Conservation (phyloP, 1,284 basidiomycete genomes). For the Puccinia triticina region DNA sequence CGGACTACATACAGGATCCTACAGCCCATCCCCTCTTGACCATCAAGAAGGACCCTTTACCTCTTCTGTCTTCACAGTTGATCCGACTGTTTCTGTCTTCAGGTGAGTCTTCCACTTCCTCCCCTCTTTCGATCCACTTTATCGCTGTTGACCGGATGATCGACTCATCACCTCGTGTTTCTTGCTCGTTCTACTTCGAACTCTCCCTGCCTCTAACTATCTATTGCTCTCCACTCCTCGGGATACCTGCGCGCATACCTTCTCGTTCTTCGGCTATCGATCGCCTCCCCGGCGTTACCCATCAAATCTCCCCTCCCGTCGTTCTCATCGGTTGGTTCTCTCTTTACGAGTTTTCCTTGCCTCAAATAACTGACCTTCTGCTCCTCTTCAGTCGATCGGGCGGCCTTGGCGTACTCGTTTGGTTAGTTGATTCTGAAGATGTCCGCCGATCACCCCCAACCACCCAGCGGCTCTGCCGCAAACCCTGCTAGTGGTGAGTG, state of each 20-base stretch:
- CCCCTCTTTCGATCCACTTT: slow-evolving; percentile 28
- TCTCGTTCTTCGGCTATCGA: slow-evolving; percentile 52
- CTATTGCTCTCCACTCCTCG: slow-evolving; percentile 57
- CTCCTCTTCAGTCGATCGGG: not conserved
- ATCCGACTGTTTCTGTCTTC: not conserved
- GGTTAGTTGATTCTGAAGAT: slow-evolving; percentile 15
- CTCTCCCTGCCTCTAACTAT: slow-evolving; percentile 58
- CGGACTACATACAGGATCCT: not conserved
- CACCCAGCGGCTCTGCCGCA: slow-evolving; percentile 21
- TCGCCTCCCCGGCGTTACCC: slow-evolving; percentile 55
- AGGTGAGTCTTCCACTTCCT: slow-evolving; percentile 65
- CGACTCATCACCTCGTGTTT: not conserved
- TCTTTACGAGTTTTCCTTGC: not conserved
- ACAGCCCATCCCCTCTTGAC: not conserved
- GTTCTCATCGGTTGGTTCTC: slow-evolving; percentile 14
- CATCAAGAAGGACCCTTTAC: slow-evolving; percentile 1
- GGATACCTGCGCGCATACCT: slow-evolving; percentile 60
- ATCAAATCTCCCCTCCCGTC: slow-evolving; percentile 61
- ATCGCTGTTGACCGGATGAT: not conserved
- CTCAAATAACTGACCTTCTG: not conserved
- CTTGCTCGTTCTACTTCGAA: slow-evolving; percentile 13
- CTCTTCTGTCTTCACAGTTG: slow-evolving; percentile 3
- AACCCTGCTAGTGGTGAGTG: slow-evolving; percentile 31
- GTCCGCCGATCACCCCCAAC: slow-evolving; percentile 33
- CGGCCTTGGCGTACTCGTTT: not conserved